Evolutionary conservation across 495 filamentous ascomycete species (phyloP), one percentile per base, ranked within the genome.

Genomic region (Corynascus novoguineensis): DNA sequence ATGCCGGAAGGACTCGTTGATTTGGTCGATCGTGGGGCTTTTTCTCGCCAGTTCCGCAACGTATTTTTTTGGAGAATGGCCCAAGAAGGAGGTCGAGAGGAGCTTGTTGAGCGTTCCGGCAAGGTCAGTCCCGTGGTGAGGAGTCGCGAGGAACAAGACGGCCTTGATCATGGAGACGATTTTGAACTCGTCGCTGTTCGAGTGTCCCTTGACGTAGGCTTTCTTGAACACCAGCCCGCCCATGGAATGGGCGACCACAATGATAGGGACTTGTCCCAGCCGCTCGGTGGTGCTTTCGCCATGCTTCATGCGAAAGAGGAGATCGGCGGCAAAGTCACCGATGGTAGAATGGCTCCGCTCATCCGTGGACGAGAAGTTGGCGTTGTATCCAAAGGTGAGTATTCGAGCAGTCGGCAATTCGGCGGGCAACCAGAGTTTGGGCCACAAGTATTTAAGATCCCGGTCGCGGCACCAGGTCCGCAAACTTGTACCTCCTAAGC

Each of bases 1-100:
- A 37, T 74, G 61, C 5, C 73, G 67, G 60, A 80, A 80, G n/a
- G 71, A 52, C 32, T 79, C 77, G 28, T 80, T 78, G 12, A 79
- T 61, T 0, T 64, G 53, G 48, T 77, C 61, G 1, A 76, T 27
- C 0, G 67, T 57, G 0, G 40, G 50, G 8, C 73, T 75, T 25
- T 63, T 60, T 25, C 45, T 57, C 0, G 35, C 51, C 10, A 80
- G 64, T 12, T 80, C 75, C 0, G 58, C 50, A 14, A 79, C 58
- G 38, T 69, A 80, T n/a, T 67, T 55, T 25, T 70, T 75, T 7
- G 60, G 42, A 4, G 51, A 42, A 21, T 61, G 53, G 3, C 55
- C 59, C 9, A 61, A 57, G 11, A 60, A 15, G 4, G 62, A 62
- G 22, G 14, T 42, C 17, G 57, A 34, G 1, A 65, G 40, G 5